Evolutionary conservation across 192 early-diverging fungal species (phyloP).

Genomic region (Funneliformis geosporum): DNA sequence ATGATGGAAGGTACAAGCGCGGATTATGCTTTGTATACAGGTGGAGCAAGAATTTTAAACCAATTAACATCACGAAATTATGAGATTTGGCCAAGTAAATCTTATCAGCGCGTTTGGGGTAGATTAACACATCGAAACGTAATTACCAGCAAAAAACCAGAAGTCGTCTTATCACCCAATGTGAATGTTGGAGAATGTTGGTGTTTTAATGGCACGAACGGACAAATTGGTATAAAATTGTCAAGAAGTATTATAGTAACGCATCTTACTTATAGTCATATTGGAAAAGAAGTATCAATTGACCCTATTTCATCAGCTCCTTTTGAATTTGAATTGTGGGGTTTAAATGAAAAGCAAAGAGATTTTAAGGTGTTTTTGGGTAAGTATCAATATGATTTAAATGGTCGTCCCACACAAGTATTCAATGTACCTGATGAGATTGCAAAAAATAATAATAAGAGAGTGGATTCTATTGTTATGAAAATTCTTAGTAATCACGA

Average conservation of each 20-base stretch:
- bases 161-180: neutral
- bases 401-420: neutral
- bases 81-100: slow-evolving; percentile 7
- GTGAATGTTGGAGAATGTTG: slow-evolving; percentile 25
- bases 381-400: slow-evolving; percentile 18
- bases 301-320: slow-evolving; percentile 19
- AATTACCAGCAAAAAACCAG: neutral
- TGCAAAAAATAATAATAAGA: neutral
- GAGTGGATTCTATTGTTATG: neutral
- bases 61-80: slow-evolving; percentile 13
- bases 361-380: slow-evolving; percentile 11
- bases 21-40: slow-evolving; percentile 13
- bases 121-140: neutral
- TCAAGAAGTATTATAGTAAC: neutral
- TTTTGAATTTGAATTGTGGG: slow-evolving; percentile 30
- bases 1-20: slow-evolving; percentile 15
- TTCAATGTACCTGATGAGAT: slow-evolving; percentile 2
- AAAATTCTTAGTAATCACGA: slow-evolving; percentile 4
- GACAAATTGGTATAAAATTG: slow-evolving; percentile 20
- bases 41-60: slow-evolving; percentile 8
- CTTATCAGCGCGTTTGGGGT: neutral
- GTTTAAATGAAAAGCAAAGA: neutral
- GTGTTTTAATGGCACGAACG: slow-evolving; percentile 18
- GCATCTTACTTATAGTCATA: slow-evolving; percentile 2
- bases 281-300: slow-evolving; percentile 2